These are phyloP conservation scores for Leucosporidium yakuticum DNA, from an alignment of 768 basidiomycete species.

Conservation along the genomic window DNA sequence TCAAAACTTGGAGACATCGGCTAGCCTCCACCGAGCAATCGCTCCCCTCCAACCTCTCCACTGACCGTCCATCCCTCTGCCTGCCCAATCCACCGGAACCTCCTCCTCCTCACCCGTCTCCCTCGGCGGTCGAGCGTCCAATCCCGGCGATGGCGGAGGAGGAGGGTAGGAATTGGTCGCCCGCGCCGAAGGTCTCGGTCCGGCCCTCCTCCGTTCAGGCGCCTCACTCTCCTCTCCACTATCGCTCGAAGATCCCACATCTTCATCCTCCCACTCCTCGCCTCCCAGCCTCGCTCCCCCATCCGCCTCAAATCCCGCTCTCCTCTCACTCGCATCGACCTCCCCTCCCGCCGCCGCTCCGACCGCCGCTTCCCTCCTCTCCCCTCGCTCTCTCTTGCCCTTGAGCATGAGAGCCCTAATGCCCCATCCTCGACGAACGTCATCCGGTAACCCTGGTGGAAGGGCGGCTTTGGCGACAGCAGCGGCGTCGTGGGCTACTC, in stretches of 20 bases:
- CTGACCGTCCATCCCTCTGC: no score
- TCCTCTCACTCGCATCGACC: constrained; percentile 15
- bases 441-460: constrained; percentile 24
- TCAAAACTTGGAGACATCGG: not conserved
- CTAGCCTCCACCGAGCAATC: not conserved
- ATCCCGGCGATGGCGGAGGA: no score
- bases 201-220: no score
- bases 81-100: not conserved
- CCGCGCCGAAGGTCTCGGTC: no score
- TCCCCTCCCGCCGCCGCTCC: constrained; percentile 13
- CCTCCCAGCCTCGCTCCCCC: constrained; percentile 20
- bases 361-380: constrained; percentile 19
- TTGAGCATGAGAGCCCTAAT: constrained; percentile 28
- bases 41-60: not conserved
- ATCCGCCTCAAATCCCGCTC: constrained; percentile 26
- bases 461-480: constrained; percentile 23
- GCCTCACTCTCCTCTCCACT: not conserved
- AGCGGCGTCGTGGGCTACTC: constrained; percentile 20
- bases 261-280: constrained; percentile 1
- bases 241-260: not conserved
- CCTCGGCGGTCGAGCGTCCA: no score
- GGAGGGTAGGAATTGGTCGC: no score
- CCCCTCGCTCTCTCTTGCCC: constrained; percentile 27
- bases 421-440: constrained; percentile 27
- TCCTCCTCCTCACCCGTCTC: not conserved